phyloP scores from a whole-genome alignment of 2,329 filamentous ascomycete genomes.

The Stylonectria norvegica region DNA sequence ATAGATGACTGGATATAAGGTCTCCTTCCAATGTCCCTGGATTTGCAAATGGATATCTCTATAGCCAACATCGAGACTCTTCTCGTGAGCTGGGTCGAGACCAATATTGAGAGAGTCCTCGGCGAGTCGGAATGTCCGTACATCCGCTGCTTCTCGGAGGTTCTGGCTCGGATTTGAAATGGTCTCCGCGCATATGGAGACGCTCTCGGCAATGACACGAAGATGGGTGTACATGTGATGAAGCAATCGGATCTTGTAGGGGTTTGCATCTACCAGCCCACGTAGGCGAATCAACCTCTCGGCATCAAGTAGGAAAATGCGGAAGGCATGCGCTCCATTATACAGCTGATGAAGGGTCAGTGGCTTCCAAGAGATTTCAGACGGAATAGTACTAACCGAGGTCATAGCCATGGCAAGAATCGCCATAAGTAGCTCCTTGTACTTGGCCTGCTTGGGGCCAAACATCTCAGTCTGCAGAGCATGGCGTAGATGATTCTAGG shows the following conservation, averaged over 20 bases:
- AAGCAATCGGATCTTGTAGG: slow-evolving; percentile 40
- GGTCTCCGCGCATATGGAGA: slow-evolving; percentile 16
- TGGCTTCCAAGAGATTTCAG: fast-evolving
- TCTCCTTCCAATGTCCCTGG: slow-evolving; percentile 37
- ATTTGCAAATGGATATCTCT: slow-evolving; percentile 43
- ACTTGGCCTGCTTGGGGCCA: slow-evolving; percentile 36
- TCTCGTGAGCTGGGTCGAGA: slow-evolving; percentile 27
- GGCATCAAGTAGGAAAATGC: slow-evolving; percentile 36
- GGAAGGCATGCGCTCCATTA: slow-evolving; percentile 15
- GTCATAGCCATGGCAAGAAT: slow-evolving; percentile 32
- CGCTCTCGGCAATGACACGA: slow-evolving; percentile 44
- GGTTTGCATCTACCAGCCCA: slow-evolving; percentile 37
- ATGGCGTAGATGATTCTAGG: slow-evolving; percentile 32
- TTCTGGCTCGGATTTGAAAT: slow-evolving; percentile 1
- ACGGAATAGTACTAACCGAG: slow-evolving; percentile 7
- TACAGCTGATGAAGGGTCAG: slow-evolving; percentile 14
- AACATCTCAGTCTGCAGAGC: slow-evolving; percentile 32
- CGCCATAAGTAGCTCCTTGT: slow-evolving; percentile 44
- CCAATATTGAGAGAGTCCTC: slow-evolving; percentile 29
- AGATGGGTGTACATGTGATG: slow-evolving; percentile 47
- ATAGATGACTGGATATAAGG: slow-evolving; percentile 43
- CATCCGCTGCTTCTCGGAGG: background rate
- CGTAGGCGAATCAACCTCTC: slow-evolving; percentile 39
- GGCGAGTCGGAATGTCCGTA: slow-evolving; percentile 28
- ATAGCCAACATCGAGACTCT: slow-evolving; percentile 36